Percentiles rank a stretch among this genome's conserved stretches.
Evolutionary conservation across 2,329 filamentous ascomycete species (phyloP).

Genomic region (Diaporthe ampelina): DNA sequence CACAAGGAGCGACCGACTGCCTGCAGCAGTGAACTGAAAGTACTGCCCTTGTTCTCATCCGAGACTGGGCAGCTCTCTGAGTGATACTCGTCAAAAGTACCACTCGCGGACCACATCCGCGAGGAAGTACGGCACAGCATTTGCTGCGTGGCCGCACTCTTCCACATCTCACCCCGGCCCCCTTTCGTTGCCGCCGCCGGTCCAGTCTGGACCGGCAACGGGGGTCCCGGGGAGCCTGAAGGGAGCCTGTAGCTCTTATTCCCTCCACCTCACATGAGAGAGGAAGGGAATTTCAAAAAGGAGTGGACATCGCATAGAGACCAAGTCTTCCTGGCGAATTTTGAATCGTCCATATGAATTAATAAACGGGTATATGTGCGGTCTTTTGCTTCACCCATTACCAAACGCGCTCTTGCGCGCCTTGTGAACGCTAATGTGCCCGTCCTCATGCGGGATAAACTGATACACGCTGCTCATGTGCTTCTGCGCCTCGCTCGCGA

Average conservation of each 20-base stretch:
- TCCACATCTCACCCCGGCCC: background rate
- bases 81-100: background rate
- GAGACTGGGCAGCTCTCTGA: background rate
- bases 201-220: background rate
- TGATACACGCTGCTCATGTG: constrained; percentile 41
- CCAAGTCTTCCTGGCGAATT: background rate
- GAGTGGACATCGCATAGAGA: background rate
- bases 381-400: background rate
- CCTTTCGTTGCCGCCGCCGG: background rate
- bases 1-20: constrained; percentile 2
- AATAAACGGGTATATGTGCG: no score
- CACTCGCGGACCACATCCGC: background rate
- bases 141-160: background rate
- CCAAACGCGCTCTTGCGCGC: constrained; percentile 17
- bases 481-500: constrained; percentile 9
- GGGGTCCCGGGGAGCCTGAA: background rate
- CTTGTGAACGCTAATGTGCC: constrained; percentile 42
- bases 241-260: background rate
- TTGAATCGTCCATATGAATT: background rate
- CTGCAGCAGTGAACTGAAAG: background rate
- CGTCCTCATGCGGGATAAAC: constrained; percentile 43
- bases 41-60: background rate
- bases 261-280: no score
- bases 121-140: background rate
- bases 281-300: background rate